Evolutionary conservation across 305 asterid species (phyloP), one percentile per base, ranked within the genome.

Genomic region (Petunia hybrid): DNA sequence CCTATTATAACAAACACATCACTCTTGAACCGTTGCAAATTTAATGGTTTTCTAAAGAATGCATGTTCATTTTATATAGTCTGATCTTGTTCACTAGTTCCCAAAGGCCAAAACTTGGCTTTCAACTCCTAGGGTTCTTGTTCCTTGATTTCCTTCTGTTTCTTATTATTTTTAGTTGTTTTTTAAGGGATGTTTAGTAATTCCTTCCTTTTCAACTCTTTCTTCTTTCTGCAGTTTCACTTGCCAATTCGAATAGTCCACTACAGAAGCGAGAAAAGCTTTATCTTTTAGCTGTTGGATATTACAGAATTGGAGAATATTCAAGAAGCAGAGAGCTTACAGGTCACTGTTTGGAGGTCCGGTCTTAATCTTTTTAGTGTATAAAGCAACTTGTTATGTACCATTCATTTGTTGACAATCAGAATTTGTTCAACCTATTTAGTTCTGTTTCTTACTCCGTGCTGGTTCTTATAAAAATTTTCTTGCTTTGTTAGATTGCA

Each of bases 241-340:
- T 89, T 55, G 81, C 91, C 57, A 85, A 85, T 83, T 8, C 86
- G 0, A 82, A 79, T 76, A 88, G 87, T 67, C 91, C 93, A 12
- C 60, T 87, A 80, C 95, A 88, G 87, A 86, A 84, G 86, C 87
- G 91, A 88, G 97, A 92, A 87, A 92, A 87, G 81, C 86, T 91
- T 69, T 91, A 91, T 84, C 84, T 91, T 65, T 90, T 91, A 3
- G 92, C 90, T 2, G 92, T 91, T 40, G 96, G 91, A 76, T 87
- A 82, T 84, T 91, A 90, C 88, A 86, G 91, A 82, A 86, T 90
- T 13, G 86, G 90, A 10, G 89, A 91, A 71, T 91, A 84, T 80
- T 57, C 94, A 62, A 91, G 89, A 82, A 83, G 96, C 88, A 83
- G 90, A 78, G 84, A 82, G 64, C 90, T 89, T 75, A 82, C 88